Evolutionary conservation across 2,329 filamentous ascomycete genomes (phyloP), one percentile per base, ranked within the genome.

Genomic region (Penicillium palitans): DNA sequence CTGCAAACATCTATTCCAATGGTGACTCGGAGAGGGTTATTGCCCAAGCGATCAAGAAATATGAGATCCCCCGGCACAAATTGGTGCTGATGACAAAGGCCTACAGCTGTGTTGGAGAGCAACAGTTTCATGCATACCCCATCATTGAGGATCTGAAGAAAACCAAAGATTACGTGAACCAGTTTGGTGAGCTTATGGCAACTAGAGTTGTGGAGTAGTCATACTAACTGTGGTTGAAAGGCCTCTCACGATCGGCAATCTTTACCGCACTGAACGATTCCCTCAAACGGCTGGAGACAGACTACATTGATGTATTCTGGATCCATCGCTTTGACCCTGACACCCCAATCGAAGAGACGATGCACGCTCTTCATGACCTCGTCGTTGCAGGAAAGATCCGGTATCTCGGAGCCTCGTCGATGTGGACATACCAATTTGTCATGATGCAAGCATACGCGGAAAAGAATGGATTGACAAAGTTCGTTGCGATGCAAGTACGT

Each of bases 241-340:
- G 86, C 0, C 71, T 88, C 31, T 82, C 79, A 41, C 75, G 86
- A 17, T 85, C 84, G 64, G 81, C 84, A 60, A 84, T 88, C 63
- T 82, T 88, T 61, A 80, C 84, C 60, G 84, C 84, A 0, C 84
- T 89, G 3, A 80, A 88, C 49, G 76, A 72, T 50, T 83, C 80
- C 59, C 67, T 86, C 42, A 53, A 73, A 61, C 70, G 74, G 10
- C 69, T 87, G 0, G 78, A 78, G 0, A 72, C 80, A 0, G 75
- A 78, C 3, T 77, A 78, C 47, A 76, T 86, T 46, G 83, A 86
- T 64, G 68, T 86, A 24, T 80, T 80, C 59, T 82, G 83, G 58
- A 70, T 79, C 46, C 81, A 84, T 59, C 76, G 82, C 0, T 65
- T 79, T 4, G 77, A 82, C 41, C 68, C 69, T 2, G 68, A 72